These are phyloP conservation scores for Cystofilobasidium capitatum DNA, from an alignment of 768 basidiomycete genomes.

Conservation along the genomic window DNA sequence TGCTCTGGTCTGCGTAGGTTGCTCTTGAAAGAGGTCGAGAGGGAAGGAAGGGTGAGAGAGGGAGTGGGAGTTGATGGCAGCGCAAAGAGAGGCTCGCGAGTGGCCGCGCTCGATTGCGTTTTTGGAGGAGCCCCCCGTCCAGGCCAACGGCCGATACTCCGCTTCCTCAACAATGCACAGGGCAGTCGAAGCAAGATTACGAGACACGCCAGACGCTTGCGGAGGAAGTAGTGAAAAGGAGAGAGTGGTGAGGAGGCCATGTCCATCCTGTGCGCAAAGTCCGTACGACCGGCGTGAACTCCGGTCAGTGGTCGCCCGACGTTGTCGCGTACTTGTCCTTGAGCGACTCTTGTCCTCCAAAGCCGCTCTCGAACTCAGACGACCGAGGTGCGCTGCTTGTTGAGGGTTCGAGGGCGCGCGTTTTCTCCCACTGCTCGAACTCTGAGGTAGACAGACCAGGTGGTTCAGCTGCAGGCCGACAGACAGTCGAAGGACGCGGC, in stretches of 20 bases:
- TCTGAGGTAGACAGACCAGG: neutral
- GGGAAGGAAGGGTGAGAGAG: neutral
- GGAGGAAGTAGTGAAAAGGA: too few species aligned
- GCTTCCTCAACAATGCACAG: too few species aligned
- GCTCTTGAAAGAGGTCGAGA: neutral
- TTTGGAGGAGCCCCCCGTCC: neutral
- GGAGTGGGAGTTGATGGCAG: too few species aligned
- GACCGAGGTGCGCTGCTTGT: neutral
- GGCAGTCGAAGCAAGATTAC: too few species aligned
- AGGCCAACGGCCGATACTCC: too few species aligned
- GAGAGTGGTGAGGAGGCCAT: neutral
- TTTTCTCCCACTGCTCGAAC: constrained; percentile 8
- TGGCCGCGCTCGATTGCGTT: neutral
- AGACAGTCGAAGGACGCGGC: too few species aligned
- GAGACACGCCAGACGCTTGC: too few species aligned
- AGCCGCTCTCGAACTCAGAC: constrained; percentile 14
- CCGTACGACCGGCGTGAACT: too few species aligned
- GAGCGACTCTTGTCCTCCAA: constrained; percentile 24
- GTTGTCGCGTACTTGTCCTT: constrained; percentile 25
- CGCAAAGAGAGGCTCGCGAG: too few species aligned
- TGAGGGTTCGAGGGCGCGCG: neutral
- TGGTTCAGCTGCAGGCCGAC: neutral
- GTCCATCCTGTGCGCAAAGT: too few species aligned
- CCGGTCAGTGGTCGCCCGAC: constrained; percentile 17
- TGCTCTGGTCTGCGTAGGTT: neutral